phyloP scores from a whole-genome alignment of 2,329 filamentous ascomycete genomes.

The Aureobasidium subglaciale region DNA sequence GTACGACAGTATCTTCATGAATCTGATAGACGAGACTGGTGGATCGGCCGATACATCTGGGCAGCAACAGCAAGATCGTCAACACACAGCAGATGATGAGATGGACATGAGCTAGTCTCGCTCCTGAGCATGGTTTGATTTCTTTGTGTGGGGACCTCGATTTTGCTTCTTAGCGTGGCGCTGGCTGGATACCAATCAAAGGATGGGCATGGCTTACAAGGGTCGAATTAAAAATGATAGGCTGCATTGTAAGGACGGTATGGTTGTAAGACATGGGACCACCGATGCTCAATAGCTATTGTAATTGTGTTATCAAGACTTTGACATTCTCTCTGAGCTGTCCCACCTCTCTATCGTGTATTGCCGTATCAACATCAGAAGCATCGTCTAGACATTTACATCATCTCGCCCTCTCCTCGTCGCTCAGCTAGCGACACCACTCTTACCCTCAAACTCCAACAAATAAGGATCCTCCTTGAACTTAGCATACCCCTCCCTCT shows the following conservation, averaged over 20 bases:
- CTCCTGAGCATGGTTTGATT: neutral
- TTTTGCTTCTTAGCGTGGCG: constrained; percentile 9
- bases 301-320: neutral
- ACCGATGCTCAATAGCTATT: neutral
- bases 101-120: constrained; percentile 24
- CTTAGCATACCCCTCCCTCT: constrained; percentile 51
- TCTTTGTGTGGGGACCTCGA: neutral
- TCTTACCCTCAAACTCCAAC: constrained; percentile 27
- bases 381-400: neutral
- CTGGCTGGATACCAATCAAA: neutral
- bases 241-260: neutral
- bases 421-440: constrained; percentile 24
- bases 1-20: constrained; percentile 58
- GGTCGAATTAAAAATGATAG: neutral
- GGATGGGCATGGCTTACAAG: neutral
- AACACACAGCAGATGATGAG: constrained; percentile 32
- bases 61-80: constrained; percentile 19
- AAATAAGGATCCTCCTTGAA: constrained; percentile 45
- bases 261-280: neutral
- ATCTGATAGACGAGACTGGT: constrained; percentile 48
- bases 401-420: neutral
- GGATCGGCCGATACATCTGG: constrained; percentile 11
- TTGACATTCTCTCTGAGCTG: neutral
- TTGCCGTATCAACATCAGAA: neutral
- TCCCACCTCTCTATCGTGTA: neutral